Conservation (phyloP, 805 yeast species). For the Pichia manshurica region DNA sequence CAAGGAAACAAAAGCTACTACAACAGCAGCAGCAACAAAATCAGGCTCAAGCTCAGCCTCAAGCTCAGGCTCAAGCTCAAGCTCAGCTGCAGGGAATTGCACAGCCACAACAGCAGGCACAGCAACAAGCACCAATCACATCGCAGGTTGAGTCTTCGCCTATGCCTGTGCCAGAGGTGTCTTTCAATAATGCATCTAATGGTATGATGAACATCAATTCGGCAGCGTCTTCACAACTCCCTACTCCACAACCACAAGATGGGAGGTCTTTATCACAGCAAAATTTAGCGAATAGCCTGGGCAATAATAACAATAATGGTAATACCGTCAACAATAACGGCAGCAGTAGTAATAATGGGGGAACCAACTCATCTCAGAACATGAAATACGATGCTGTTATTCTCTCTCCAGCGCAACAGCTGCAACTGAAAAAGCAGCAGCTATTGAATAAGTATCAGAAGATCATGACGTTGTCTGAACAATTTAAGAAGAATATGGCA, state of each 20-base stretch:
- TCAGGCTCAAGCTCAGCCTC: slow-evolving; percentile 16
- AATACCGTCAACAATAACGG: not conserved
- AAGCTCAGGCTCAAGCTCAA: slow-evolving; percentile 11
- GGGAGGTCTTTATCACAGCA: slow-evolving; percentile 11
- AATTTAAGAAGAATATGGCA: slow-evolving; percentile 44
- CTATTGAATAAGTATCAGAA: slow-evolving; percentile 35
- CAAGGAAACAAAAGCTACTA: slow-evolving; percentile 24
- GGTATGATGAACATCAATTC: slow-evolving; percentile 2
- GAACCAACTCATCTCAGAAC: too few species aligned
- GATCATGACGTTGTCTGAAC: slow-evolving; percentile 42
- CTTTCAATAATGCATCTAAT: slow-evolving; percentile 2
- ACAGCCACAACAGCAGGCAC: slow-evolving; percentile 3
- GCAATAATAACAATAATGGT: not conserved
- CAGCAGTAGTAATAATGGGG: not conserved
- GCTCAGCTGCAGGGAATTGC: slow-evolving; percentile 8
- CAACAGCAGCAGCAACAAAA: slow-evolving; percentile 30
- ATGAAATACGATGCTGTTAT: slow-evolving; percentile 12
- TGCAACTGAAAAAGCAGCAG: slow-evolving; percentile 25
- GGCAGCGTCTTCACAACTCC: not conserved
- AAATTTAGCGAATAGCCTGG: not conserved
- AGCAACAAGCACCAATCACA: not conserved
- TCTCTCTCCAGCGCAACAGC: slow-evolving; percentile 20
- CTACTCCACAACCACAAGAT: slow-evolving; percentile 8
- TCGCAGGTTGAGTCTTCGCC: too few species aligned
- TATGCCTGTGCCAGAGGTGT: slow-evolving; percentile 6